Evolutionary conservation across 305 asterid genomes (phyloP).

Genomic region (Solanum hybrid): DNA sequence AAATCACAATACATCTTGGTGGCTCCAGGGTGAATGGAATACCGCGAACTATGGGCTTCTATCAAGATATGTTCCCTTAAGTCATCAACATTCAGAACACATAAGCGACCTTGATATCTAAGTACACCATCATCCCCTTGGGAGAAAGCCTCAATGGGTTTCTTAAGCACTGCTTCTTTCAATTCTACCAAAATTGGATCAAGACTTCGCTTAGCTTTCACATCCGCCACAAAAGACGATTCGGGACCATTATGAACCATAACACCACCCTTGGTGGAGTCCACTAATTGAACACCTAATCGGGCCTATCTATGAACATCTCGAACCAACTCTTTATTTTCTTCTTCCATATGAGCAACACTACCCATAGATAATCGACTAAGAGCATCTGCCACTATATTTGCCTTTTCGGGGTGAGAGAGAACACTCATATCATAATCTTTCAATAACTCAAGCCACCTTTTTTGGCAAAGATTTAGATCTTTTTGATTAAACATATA

Average conservation of each 20-base stretch:
- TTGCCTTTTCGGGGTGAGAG: no score
- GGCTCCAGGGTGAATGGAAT: neutral
- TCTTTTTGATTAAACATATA: no score
- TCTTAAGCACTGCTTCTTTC: neutral
- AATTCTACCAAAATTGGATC: neutral
- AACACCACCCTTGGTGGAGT: neutral
- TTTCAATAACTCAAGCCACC: no score
- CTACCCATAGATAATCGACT: neutral
- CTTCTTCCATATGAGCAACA: neutral
- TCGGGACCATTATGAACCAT: neutral
- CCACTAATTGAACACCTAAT: neutral
- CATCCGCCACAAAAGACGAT: neutral
- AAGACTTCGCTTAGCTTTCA: neutral
- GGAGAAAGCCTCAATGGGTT: neutral
- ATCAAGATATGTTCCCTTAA: neutral
- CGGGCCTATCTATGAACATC: neutral
- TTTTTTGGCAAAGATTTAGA: no score
- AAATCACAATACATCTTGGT: neutral
- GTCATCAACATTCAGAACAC: no score
- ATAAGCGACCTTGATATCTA: neutral
- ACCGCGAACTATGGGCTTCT: neutral
- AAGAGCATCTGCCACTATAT: no score
- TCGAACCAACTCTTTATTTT: neutral
- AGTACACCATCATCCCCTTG: neutral
- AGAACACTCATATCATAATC: no score